phyloP scores from a whole-genome alignment of 2,329 filamentous ascomycete species.

The Apiospora arundinis region DNA sequence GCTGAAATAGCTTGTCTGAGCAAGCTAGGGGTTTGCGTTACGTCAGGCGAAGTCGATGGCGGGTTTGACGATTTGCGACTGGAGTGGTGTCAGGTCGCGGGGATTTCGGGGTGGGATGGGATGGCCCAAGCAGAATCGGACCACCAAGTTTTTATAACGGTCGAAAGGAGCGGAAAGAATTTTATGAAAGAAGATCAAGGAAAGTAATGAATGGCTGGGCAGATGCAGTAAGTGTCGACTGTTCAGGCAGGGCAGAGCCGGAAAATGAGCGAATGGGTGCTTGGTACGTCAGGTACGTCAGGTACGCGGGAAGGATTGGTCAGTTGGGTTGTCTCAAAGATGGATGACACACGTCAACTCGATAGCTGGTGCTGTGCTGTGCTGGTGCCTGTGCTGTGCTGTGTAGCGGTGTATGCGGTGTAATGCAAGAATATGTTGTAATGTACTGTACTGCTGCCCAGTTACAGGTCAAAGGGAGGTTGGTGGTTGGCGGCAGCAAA shows the following conservation, averaged over 20 bases:
- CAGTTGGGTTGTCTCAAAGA: slow-evolving; percentile 18
- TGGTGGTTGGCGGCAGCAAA: neutral
- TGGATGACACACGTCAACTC: slow-evolving; percentile 18
- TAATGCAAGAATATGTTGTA: slow-evolving; percentile 8
- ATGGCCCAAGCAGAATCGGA: slow-evolving; percentile 14
- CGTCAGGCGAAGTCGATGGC: neutral
- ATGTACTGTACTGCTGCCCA: slow-evolving; percentile 11
- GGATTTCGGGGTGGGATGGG: neutral
- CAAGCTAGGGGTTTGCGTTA: slow-evolving; percentile 4
- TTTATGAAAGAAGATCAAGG: slow-evolving; percentile 11
- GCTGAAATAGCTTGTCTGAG: neutral
- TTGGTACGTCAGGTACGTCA: too few species aligned
- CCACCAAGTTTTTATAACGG: neutral
- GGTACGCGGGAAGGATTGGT: neutral
- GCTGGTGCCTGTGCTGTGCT: neutral
- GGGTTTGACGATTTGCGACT: slow-evolving; percentile 1
- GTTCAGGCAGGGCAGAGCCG: neutral
- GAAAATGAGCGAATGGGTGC: neutral
- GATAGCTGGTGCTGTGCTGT: neutral
- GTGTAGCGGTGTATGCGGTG: slow-evolving; percentile 11
- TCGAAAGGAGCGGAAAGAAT: neutral
- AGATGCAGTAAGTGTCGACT: neutral
- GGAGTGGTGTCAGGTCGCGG: slow-evolving; percentile 14
- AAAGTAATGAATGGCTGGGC: slow-evolving; percentile 4
- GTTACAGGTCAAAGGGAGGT: neutral